Conservation (phyloP, 139 green algal species). For the Dunaliella sp. region DNA sequence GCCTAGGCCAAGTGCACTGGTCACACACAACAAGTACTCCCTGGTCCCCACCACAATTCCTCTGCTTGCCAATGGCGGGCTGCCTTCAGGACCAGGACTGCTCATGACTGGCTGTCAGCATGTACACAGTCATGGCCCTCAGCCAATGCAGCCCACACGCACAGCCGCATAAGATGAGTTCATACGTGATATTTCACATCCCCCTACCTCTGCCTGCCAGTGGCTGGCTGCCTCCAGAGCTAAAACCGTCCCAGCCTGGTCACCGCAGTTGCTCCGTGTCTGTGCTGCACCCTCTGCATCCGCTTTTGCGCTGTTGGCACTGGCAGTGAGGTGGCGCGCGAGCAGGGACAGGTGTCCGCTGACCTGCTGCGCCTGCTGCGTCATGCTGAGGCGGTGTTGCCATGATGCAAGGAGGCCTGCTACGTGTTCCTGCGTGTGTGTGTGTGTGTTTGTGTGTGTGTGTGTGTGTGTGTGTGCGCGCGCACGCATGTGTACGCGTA, state of each 20-base stretch:
- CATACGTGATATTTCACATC: no score
- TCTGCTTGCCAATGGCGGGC: not conserved
- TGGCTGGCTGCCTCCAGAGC: not conserved
- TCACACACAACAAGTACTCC: no score
- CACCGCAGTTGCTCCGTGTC: not conserved
- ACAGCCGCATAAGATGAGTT: no score
- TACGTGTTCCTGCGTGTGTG: not conserved
- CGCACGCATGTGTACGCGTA: no score
- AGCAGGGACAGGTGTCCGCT: not conserved
- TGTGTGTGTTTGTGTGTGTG: not conserved
- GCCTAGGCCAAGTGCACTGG: no score
- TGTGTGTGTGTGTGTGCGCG: not conserved
- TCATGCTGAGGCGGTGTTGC: not conserved
- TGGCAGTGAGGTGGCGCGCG: not conserved
- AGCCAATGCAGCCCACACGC: no score
- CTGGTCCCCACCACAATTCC: no score
- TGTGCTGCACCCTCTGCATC: not conserved
- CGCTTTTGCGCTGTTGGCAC: not conserved
- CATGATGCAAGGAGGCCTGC: not conserved
- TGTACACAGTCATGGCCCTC: no score
- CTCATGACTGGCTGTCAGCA: not conserved
- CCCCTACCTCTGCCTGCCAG: not conserved
- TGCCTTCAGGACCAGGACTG: not conserved
- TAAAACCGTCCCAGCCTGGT: not conserved
- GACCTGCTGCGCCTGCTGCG: not conserved